These are phyloP conservation scores for Sherardia arvensis DNA, from an alignment of 257 asterid species.

Conservation along the genomic window DNA sequence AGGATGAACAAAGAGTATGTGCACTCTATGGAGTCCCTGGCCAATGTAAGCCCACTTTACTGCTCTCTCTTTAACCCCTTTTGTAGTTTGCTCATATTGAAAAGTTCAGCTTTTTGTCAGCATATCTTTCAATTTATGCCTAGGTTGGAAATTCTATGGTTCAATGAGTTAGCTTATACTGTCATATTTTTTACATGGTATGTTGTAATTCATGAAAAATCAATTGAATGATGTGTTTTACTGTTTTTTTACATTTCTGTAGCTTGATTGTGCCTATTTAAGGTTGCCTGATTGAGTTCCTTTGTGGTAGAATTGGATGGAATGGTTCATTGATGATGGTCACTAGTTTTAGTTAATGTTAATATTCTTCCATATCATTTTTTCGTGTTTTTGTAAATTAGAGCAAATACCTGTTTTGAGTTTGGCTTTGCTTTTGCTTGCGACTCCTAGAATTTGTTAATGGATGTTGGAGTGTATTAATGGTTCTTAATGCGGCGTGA, in stretches of 20 bases:
- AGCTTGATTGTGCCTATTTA: not conserved
- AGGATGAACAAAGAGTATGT: not conserved
- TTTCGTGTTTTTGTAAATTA: not conserved
- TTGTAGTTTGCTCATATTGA: not conserved
- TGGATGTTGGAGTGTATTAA: not conserved
- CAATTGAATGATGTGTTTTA: not conserved
- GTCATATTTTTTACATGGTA: not conserved
- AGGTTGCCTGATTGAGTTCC: not conserved
- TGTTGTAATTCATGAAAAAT: not conserved
- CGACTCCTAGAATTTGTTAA: not conserved
- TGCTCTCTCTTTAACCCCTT: not conserved
- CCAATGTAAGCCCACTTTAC: not conserved
- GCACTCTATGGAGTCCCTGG: not conserved
- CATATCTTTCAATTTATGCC: too few species aligned
- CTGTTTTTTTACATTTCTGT: not conserved
- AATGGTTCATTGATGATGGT: not conserved
- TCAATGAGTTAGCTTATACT: not conserved
- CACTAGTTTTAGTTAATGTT: not conserved
- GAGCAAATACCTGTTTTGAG: not conserved
- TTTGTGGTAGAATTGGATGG: not conserved
- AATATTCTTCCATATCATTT: not conserved
- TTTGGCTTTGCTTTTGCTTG: not conserved
- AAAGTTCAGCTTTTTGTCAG: not conserved
- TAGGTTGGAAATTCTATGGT: not conserved
- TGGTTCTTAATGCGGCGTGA: not conserved